phyloP scores from a whole-genome alignment of 2,329 filamentous ascomycete species.

The Aspergillus ochraceoroseus region DNA sequence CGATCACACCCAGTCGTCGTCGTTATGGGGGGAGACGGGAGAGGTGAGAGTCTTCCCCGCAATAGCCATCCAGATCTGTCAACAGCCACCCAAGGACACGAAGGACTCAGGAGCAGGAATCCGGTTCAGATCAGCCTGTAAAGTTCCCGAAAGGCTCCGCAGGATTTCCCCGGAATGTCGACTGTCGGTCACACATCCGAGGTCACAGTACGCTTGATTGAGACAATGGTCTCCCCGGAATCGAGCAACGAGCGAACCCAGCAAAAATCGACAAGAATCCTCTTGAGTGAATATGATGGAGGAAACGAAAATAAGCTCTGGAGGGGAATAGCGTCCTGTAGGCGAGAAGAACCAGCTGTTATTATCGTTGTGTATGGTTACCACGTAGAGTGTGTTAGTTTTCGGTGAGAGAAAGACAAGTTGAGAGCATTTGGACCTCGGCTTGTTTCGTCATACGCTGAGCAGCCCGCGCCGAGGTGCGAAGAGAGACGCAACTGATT shows the following conservation, averaged over 20 bases:
- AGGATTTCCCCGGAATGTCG: slow-evolving; percentile 4
- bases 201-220: slow-evolving; percentile 10
- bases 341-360: too few relatives aligned
- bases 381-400: too few relatives aligned
- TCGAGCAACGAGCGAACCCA: background rate
- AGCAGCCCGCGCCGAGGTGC: slow-evolving; percentile 31
- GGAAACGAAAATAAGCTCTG: background rate
- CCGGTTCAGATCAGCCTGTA: background rate
- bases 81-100: slow-evolving; percentile 13
- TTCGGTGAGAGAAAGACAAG: too few relatives aligned
- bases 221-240: slow-evolving; percentile 5
- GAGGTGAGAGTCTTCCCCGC: slow-evolving; percentile 9
- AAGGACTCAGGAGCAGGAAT: background rate
- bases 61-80: slow-evolving; percentile 7
- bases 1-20: slow-evolving; percentile 1
- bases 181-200: slow-evolving; percentile 16
- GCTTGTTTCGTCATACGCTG: slow-evolving; percentile 29
- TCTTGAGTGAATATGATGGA: background rate
- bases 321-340: slow-evolving; percentile 1
- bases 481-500: too few relatives aligned
- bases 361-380: too few relatives aligned
- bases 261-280: slow-evolving; percentile 3
- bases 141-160: slow-evolving; percentile 15
- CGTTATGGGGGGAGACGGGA: too few relatives aligned
- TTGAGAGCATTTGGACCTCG: slow-evolving; percentile 32